Base-by-base conservation (phyloP, 495 filamentous ascomycete genomes). In the Cladorrhinum samala region DNA sequence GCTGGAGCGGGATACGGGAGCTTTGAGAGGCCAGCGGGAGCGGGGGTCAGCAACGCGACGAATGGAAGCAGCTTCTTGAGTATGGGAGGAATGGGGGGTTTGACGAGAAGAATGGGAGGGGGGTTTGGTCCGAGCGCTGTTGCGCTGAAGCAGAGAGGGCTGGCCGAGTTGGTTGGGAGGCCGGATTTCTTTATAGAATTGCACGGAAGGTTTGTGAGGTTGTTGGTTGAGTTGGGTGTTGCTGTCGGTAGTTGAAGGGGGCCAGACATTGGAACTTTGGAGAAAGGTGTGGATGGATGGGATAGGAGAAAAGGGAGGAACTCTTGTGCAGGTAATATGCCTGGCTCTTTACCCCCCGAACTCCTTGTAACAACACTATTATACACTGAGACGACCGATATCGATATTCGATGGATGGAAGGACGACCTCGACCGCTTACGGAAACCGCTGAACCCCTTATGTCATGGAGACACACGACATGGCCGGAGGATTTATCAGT, bases 141-240 rank as follows among this genome's bases (percentile, higher is more conserved):
- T 46, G 59, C 73, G 45, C 78, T 87, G 48, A 83, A 83, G 54
- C 83, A 86, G 19, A 81, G 87, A 53, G 88, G 88, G 27, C 70
- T 96, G 44, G 86, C 87, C 1, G 91, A 96, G 68, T 81, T 96
- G 46, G 85, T 91, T 14, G 91, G 91, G 24, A 77, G 87, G 51
- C 87, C 88, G 21, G 84, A 89, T 65, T 86, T 96, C 58, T 96
- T 96, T 65, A 83, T 95, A 25, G 83, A 94, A 68, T 68, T 96
- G 37, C 91, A 96, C 69, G 78, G 81, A 20, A 70, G 80, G 33
- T 96, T 96, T 66, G 86, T 91, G 14, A 77, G 79, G 45, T 68
- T 94, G 36, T 64, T 93, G 50, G 76, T 86, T 40, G 82, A 87
- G 59, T 66, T 92, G 36, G 81, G 83, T 0, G 72, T 76, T 37